phyloP scores from a whole-genome alignment of 148 eudicot species.

The Cornus suecica region DNA sequence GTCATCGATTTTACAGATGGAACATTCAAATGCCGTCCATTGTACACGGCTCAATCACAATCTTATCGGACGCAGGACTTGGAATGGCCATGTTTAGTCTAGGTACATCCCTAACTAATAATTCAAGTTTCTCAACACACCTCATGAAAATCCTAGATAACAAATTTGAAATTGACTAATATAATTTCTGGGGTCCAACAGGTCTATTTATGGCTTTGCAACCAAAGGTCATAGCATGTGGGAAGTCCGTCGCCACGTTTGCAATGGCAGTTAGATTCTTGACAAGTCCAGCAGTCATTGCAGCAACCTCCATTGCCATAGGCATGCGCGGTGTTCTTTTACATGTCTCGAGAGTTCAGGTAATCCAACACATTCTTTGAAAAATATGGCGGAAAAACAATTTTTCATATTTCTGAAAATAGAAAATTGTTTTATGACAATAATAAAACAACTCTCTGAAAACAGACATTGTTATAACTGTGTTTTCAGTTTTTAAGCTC shows the following conservation, averaged over 20 bases:
- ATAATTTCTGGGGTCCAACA: slow-evolving; percentile 15
- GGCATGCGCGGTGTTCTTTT: slow-evolving; percentile 87
- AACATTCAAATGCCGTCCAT: slow-evolving; percentile 87
- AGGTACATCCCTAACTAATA: slow-evolving; percentile 36
- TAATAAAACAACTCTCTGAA: too few relatives aligned
- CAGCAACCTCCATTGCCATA: slow-evolving; percentile 87
- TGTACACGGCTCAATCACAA: slow-evolving; percentile 78
- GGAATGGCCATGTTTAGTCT: slow-evolving; percentile 99
- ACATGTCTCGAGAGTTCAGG: slow-evolving; percentile 95
- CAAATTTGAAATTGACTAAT: background rate
- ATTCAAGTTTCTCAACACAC: background rate
- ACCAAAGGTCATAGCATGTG: slow-evolving; percentile 91
- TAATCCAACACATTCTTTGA: too few relatives aligned
- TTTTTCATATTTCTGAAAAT: too few relatives aligned
- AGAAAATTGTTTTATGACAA: too few relatives aligned
- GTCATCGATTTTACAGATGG: slow-evolving; percentile 48
- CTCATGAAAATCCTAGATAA: background rate
- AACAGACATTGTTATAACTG: too few relatives aligned
- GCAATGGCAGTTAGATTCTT: slow-evolving; percentile 98
- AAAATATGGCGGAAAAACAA: too few relatives aligned
- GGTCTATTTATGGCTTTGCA: slow-evolving; percentile 98
- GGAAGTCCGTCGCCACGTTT: slow-evolving; percentile 78
- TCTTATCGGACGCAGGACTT: slow-evolving; percentile 89
- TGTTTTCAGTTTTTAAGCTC: too few relatives aligned
- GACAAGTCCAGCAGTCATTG: slow-evolving; percentile 95